Evolutionary conservation across 108 stramenopile species (phyloP).

Genomic region (Stephanodiscus minutulus): DNA sequence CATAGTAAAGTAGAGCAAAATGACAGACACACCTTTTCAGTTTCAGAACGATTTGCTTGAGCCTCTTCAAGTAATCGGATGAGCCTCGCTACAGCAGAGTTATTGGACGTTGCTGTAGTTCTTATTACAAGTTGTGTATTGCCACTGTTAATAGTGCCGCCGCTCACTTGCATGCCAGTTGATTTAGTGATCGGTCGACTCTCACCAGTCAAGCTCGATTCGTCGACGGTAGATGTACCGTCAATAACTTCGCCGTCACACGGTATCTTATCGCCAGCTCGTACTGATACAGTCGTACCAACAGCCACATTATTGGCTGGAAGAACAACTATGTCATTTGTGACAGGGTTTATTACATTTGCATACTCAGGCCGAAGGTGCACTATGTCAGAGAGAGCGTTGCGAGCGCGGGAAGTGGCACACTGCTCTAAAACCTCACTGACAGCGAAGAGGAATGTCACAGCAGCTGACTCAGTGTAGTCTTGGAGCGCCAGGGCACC

Average conservation of each 20-base stretch:
- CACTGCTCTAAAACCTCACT: constrained; percentile 73
- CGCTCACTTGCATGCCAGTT: constrained; percentile 54
- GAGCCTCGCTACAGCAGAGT: constrained; percentile 76
- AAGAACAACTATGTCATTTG: constrained; percentile 59
- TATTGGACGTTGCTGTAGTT: constrained; percentile 69
- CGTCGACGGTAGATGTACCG: constrained; percentile 67
- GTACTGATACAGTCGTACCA: constrained; percentile 82
- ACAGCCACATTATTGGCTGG: constrained; percentile 66
- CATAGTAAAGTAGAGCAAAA: not conserved
- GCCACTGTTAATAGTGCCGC: constrained; percentile 83
- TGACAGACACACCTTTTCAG: constrained; percentile 54
- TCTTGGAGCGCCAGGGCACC: constrained; percentile 81
- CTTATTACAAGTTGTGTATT: constrained; percentile 60
- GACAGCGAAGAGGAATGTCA: constrained; percentile 76
- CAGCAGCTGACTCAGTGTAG: constrained; percentile 79
- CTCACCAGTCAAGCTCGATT: constrained; percentile 82
- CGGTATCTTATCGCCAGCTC: constrained; percentile 90
- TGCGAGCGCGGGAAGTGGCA: constrained; percentile 71
- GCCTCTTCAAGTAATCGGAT: constrained; percentile 85
- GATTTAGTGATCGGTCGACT: constrained; percentile 73
- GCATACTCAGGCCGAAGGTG: constrained; percentile 75
- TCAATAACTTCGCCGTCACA: constrained; percentile 90
- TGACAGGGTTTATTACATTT: constrained; percentile 64
- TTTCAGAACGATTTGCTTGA: constrained; percentile 73
- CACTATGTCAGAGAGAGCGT: constrained; percentile 76